These are phyloP conservation scores for Cymbidium sinense DNA, from an alignment of 106 monocot species.

Conservation along the genomic window DNA sequence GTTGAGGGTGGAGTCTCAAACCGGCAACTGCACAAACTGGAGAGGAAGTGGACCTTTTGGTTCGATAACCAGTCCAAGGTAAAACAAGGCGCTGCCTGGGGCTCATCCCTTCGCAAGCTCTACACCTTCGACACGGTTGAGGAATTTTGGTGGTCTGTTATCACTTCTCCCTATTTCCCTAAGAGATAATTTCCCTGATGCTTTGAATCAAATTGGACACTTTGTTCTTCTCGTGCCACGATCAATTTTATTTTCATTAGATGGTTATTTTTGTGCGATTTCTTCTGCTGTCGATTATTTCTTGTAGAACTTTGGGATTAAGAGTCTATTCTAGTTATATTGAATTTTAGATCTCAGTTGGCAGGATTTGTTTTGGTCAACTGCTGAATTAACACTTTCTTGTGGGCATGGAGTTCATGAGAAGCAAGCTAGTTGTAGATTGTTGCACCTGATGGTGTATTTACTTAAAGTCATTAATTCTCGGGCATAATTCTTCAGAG, in stretches of 20 bases:
- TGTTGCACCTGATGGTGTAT: background rate
- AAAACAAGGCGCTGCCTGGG: conserved; percentile 96
- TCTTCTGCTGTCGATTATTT: background rate
- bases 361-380: background rate
- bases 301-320: background rate
- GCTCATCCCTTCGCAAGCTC: conserved; percentile 54
- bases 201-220: background rate
- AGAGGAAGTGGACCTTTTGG: conserved; percentile 99
- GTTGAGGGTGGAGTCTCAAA: background rate
- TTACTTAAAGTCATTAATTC: background rate
- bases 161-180: background rate
- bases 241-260: background rate
- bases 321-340: background rate
- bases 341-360: background rate
- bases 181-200: background rate
- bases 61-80: conserved; percentile 86
- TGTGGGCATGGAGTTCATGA: background rate
- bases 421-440: background rate
- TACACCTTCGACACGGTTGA: conserved; percentile 96
- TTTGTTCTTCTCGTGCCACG: background rate
- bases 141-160: conserved; percentile 84
- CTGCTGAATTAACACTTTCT: background rate
- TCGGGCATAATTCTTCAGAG: background rate
- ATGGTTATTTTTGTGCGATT: background rate
- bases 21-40: conserved; percentile 45